Evolutionary conservation across 495 filamentous ascomycete genomes (phyloP), one percentile per base, ranked within the genome.

Genomic region (Chaetomium fimeti): DNA sequence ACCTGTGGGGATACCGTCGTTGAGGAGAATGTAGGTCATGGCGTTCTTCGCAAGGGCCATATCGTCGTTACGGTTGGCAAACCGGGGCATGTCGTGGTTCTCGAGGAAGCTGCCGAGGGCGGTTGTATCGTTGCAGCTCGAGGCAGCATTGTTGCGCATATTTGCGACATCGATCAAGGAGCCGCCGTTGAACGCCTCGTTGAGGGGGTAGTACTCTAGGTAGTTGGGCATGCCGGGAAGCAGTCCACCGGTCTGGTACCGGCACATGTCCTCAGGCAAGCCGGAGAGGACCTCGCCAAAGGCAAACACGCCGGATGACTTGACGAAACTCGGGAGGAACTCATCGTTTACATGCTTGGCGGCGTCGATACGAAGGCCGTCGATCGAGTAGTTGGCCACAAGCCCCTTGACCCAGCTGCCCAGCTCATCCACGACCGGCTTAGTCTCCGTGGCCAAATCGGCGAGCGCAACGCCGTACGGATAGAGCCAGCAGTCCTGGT

Each of bases 291-390:
- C 84, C 70, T 93, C 90, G 0, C 89, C 89, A 11, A 88, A 75
- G 38, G 84, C 81, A 75, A 90, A 91, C 5, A 93, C 85, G n/a
- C 87, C 89, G 0, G 89, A 85, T 29, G 88, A 84, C 40, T 75
- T 65, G 47, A 82, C 80, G 70, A 89, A 92, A 0, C 64, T 74
- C 0, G 85, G 73, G 79, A 86, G 91, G 78, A 92, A 93, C 24
- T 77, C 80, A 52, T 86, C 86, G 69, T 88, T 81, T 54, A 92
- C 87, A 66, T 94, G 84, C 66, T 86, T 87, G 45, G 85, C 88
- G 0, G 87, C 88, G 69, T 93, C 91, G 49, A 93, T 78, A 27
- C 91, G 88, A 32, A 95, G 82, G 11, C 89, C 91, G 66, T 95
- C 91, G 66, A 95, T 89, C 29, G 81, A 83, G 74, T 93, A 94